phyloP scores from a whole-genome alignment of 83 land plant species.

The Picea abies region DNA sequence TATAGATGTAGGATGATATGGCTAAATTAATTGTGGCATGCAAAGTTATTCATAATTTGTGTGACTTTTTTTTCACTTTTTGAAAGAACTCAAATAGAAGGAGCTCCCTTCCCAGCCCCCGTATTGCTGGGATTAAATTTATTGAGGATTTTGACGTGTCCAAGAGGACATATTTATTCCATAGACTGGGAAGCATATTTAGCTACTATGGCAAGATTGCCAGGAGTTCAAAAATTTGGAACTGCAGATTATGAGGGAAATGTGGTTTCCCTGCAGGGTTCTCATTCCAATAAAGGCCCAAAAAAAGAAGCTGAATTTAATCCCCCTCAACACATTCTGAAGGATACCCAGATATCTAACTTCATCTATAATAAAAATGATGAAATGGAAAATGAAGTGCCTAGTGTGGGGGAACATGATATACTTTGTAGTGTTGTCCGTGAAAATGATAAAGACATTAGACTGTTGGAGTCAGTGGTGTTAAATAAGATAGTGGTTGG shows the following conservation, averaged over 20 bases:
- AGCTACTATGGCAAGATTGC: too few species aligned
- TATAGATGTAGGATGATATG: too few species aligned
- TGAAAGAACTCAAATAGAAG: conserved; percentile 46
- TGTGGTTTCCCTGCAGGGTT: not conserved
- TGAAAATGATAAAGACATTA: conserved; percentile 12
- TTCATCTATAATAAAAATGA: not conserved
- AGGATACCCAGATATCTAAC: not conserved
- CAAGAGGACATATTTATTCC: too few species aligned
- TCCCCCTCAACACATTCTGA: not conserved
- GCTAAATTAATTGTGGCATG: too few species aligned
- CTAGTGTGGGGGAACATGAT: conserved; percentile 11
- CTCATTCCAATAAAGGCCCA: too few species aligned
- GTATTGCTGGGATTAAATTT: too few species aligned
- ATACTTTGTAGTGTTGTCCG: conserved; percentile 16
- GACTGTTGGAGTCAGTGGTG: not conserved
- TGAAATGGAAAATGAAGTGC: not conserved
- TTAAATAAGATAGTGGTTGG: not conserved
- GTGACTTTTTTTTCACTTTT: conserved; percentile 88
- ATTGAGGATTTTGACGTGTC: too few species aligned
- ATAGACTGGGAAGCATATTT: too few species aligned
- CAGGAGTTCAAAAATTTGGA: not conserved
- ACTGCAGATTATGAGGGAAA: conserved; percentile 19
- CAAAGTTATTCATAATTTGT: conserved; percentile 14
- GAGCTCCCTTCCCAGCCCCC: too few species aligned
- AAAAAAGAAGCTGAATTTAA: too few species aligned